Base-by-base conservation (phyloP, 169 alveolate species). In the Cryptosporidium viatorum region DNA sequence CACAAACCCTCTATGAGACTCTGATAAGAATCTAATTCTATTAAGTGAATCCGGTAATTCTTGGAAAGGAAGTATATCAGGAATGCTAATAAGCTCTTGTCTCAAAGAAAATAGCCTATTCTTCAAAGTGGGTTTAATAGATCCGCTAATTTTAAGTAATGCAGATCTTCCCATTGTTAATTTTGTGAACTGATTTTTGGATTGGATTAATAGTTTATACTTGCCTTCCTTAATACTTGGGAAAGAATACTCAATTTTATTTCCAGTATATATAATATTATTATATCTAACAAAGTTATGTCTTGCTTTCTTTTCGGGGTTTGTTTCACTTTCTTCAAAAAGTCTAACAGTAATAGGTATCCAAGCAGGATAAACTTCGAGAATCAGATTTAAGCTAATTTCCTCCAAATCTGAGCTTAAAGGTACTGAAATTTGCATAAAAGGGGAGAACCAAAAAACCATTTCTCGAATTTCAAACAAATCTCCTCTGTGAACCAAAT, bases 1-100 rank as follows among this genome's bases (percentile, higher is more conserved):
- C 4, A 80, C 89, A 26, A 80, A 23, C 50, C 68, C 68, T 45
- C 41, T 41, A 5, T 80, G 67, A 8, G 55, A n/a, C 18, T 58
- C 70, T 7, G 89, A 70, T n/a, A 80, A 48, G 23, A 80, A 80
- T 16, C 89, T 80, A 41, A 80, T n/a, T 31, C 89, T 62, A 41
- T 80, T 80, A 26, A 80, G 55, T 10, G 89, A 80, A 50, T 80
- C 89, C 3, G 89, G 89, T 9, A 80, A 73, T 16, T 59, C 75
- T 23, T 62, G 89, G 29, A 65, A 80, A n/a, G 89, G 89, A 26
- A 80, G 65, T 37, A 80, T 62, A 67, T 80, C 89, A 3, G 89
- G 89, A 26, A 80, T 80, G 8, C 55, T 45, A 18, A 80, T 33
- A 1, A 80, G 75, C 45, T 80, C 89, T 48, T 80, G 89, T 16